These are phyloP conservation scores for Sideroxylon spinosum DNA, from an alignment of 179 eudicot genomes.

Conservation along the genomic window DNA sequence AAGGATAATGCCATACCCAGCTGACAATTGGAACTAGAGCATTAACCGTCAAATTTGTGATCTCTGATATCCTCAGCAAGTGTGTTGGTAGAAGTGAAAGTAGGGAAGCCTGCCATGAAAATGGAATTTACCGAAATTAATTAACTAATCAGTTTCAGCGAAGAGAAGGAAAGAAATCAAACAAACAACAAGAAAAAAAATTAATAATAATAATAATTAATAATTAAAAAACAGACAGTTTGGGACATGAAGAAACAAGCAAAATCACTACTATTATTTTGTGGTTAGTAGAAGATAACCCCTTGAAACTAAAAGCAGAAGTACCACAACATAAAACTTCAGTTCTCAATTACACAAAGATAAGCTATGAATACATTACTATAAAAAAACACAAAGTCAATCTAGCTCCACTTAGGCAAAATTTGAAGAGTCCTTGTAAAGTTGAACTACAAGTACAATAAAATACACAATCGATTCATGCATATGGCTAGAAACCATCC, in stretches of 20 bases:
- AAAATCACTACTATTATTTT: not conserved
- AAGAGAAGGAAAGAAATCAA: not conserved
- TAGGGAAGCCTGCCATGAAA: slow-evolving; percentile 71
- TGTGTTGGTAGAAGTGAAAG: slow-evolving; percentile 70
- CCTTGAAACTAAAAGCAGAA: not conserved
- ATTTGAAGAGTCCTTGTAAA: not conserved
- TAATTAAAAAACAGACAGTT: not conserved
- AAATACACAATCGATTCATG: not conserved
- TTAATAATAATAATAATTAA: not conserved
- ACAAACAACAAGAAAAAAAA: not conserved
- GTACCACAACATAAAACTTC: not conserved
- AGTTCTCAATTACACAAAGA: not conserved
- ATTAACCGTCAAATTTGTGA: slow-evolving; percentile 46
- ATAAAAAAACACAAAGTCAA: no score
- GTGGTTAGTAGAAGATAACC: not conserved
- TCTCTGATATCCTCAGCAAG: slow-evolving; percentile 52
- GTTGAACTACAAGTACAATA: not conserved
- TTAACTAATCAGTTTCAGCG: not conserved
- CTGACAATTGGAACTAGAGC: slow-evolving; percentile 59
- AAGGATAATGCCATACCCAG: slow-evolving; percentile 51
- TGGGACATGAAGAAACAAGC: not conserved
- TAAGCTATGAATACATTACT: no score
- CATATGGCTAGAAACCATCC: not conserved
- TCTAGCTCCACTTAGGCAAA: not conserved
- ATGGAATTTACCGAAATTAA: not conserved